Conservation (phyloP, 2,329 filamentous ascomycete genomes). For the Sclerotinia minor region DNA sequence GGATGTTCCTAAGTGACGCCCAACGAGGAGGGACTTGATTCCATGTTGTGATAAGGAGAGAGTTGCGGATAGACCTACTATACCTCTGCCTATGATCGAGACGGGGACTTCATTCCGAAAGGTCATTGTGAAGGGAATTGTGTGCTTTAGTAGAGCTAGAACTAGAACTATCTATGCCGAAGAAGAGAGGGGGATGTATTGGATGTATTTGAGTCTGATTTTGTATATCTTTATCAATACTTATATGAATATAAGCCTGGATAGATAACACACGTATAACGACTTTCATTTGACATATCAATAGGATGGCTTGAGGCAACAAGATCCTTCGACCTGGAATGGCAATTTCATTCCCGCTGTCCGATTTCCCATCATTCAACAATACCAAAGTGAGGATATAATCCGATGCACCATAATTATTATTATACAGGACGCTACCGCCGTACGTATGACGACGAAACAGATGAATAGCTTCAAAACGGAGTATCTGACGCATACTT, state of each 20-base stretch:
- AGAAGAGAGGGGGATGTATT: no score
- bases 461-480: not conserved
- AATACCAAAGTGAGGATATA: not conserved
- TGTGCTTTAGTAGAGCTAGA: not conserved
- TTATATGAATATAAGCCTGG: not conserved
- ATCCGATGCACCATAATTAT: not conserved
- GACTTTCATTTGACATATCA: not conserved
- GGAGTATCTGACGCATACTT: conserved; percentile 3
- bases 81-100: conserved; percentile 45
- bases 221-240: not conserved
- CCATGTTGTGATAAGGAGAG: conserved; percentile 42
- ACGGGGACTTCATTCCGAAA: conserved; percentile 32
- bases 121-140: not conserved
- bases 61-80: conserved; percentile 45
- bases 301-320: not conserved
- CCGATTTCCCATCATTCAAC: not conserved
- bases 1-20: conserved; percentile 43
- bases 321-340: not conserved
- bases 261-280: not conserved
- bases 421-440: not conserved
- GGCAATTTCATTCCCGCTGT: not conserved
- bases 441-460: not conserved
- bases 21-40: conserved; percentile 43
- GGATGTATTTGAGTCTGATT: not conserved
- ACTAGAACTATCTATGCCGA: not conserved